Evolutionary conservation across 2,329 filamentous ascomycete genomes (phyloP), one percentile per base, ranked within the genome.

Genomic region (Claviceps sp.): DNA sequence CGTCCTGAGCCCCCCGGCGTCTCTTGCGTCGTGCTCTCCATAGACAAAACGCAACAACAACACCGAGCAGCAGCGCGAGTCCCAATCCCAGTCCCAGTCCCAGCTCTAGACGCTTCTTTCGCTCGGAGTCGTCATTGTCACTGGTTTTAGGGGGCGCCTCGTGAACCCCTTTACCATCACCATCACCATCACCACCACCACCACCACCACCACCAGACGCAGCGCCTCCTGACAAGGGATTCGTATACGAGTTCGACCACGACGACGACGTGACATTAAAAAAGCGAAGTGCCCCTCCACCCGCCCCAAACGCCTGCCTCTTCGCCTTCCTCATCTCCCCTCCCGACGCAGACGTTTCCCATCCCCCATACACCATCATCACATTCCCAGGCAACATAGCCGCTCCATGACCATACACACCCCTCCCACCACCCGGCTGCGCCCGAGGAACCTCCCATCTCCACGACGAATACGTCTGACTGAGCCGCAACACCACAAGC

Each of bases 381-480:
- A 85, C 72, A 56, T 85, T 84, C 2, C 82, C 82, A 0, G 81
- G 81, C 3, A 85, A 65, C 51, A 85, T 68, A 1, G 72, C 75
- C 1, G 82, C 79, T 1, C 79, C 82, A 58, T 85, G 82, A 0
- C 82, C 82, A 59, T 79, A 85, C 0, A 84, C 66, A 0, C 76
- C 78, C 1, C 61, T 51, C 0, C 63, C 70, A 14, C 65, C 37
- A 14, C 5, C 62, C 1, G 70, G 76, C 62, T 76, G 75, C 4
- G 71, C 61, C 0, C 69, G 61, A 0, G 87, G 86, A 1, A 85
- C 69, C 1, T 70, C 72, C 87, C 87, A 93, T 55, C 73, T 68
- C 87, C 87, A 91, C 36, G 79, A 73, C 8, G 83, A 85, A 62
- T 87, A 93, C 4, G 82, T 82, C 54, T 83, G 77, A 6, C 84